Conservation (phyloP, 2,329 filamentous ascomycete genomes). For the Plectosphaerella sp. region DNA sequence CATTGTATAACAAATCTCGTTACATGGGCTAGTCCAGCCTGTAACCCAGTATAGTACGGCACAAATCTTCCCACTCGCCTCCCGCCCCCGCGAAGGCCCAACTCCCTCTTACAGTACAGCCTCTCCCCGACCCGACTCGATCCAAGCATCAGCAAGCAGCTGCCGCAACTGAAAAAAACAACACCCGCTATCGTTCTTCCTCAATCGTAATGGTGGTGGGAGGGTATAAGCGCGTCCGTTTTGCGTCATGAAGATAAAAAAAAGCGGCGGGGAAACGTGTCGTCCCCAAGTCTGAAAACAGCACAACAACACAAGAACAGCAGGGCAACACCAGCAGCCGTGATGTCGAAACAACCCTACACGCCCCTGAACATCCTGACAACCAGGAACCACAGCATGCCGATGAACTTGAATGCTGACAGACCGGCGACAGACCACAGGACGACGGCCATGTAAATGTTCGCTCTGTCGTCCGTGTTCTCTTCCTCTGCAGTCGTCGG, state of each 20-base stretch:
- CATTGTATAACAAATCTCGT: too few relatives aligned
- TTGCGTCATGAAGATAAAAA: conserved; percentile 1
- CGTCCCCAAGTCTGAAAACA: background rate
- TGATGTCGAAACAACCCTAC: conserved; percentile 22
- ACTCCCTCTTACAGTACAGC: too few relatives aligned
- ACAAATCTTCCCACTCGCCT: background rate
- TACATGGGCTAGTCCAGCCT: too few relatives aligned
- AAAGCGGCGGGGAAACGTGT: background rate
- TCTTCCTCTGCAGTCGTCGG: conserved; percentile 29
- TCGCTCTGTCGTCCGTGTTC: conserved; percentile 53
- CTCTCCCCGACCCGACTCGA: too few relatives aligned
- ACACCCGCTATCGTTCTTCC: background rate
- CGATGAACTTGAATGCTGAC: conserved; percentile 81
- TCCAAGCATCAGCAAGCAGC: too few relatives aligned
- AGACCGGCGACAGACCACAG: conserved; percentile 85
- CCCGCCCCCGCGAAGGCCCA: background rate
- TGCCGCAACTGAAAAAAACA: background rate
- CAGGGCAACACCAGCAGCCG: background rate
- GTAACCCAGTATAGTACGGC: too few relatives aligned
- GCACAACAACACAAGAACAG: background rate
- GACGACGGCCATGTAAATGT: conserved; percentile 81
- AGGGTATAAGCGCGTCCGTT: background rate
- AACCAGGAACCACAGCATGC: conserved; percentile 88
- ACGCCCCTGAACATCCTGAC: conserved; percentile 78
- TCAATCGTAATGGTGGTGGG: background rate